Evolutionary conservation across 257 asterid genomes (phyloP), one percentile per base, ranked within the genome.

Genomic region (Solanum pennellii): DNA sequence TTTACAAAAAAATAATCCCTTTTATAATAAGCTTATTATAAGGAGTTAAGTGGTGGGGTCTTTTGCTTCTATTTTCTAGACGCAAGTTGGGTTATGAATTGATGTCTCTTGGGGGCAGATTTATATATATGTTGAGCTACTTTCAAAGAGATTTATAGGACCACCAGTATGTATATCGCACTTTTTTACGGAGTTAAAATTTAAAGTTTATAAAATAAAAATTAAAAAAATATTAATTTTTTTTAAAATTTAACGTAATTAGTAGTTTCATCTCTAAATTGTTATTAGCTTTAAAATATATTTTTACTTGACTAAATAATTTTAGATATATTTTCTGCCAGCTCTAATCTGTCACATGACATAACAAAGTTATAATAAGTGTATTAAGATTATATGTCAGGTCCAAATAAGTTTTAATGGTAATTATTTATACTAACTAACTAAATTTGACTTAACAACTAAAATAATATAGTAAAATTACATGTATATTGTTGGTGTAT

Each of bases 11-110:
- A 9, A 35, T 20, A 25, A 33, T 23, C 44, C 39, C 33, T 68
- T 82, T 79, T 79, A n/a, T 49, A 9, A 68, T 76, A 60, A 75
- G 75, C 82, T 39, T 52, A 56, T 56, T 18, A 56, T 56, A 56
- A 59, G 80, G 72, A 86, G 41, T 56, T 60, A 73, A 91, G 94
- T 92, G 97, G 97, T 91, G 90, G 97, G 95, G 93, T 72, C 82
- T 85, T 85, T 87, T 84, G 68, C 52, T 73, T 86, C 49, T 86
- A n/a, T 56, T 77, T 88, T 82, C 83, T 84, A 90, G 83, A 82
- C 84, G 92, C 94, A 92, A 93, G 91, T 93, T 93, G 93, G 88
- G 90, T 68, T 16, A 86, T 49, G 86, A 87, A 90, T 89, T 85
- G 83, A 89, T 89, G 77, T 86, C 89, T 89, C 75, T 89, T 47